phyloP scores from a whole-genome alignment of 2,329 filamentous ascomycete species.

The Epichloe glyceriae region DNA sequence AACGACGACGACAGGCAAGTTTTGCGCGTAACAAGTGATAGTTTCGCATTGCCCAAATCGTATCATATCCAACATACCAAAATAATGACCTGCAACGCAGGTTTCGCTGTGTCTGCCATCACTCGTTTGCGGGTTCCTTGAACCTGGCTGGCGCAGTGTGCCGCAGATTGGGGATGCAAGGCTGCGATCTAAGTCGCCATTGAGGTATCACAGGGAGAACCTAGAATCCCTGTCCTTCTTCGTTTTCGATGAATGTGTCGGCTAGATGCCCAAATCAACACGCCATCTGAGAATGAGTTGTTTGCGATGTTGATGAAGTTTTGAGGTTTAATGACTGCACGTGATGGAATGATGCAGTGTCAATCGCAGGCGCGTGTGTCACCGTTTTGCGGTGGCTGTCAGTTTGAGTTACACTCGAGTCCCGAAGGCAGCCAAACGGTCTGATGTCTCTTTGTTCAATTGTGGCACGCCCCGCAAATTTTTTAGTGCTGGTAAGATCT shows the following conservation, averaged over 20 bases:
- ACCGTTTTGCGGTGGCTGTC: slow-evolving; percentile 1
- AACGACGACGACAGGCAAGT: not conserved
- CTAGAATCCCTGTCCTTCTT: not conserved
- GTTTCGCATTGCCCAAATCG: not conserved
- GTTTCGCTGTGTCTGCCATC: slow-evolving; percentile 18
- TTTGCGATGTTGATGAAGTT: not conserved
- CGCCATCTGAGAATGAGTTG: not conserved
- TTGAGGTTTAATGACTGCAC: not conserved
- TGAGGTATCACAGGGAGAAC: not conserved
- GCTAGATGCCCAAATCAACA: not conserved
- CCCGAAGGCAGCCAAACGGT: not conserved
- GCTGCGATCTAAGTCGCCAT: not conserved
- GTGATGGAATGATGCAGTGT: not conserved
- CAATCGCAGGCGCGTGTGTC: not conserved
- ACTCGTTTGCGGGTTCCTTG: slow-evolving; percentile 2
- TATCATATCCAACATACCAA: slow-evolving; percentile 33
- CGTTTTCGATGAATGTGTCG: not conserved
- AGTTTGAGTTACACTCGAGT: not conserved
- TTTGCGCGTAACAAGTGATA: not conserved
- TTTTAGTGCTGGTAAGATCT: not conserved
- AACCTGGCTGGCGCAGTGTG: not conserved
- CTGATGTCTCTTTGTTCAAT: not conserved
- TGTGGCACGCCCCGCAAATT: not conserved
- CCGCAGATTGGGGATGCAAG: not conserved
- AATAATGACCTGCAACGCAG: slow-evolving; percentile 61